These are phyloP conservation scores for Corchorus capsularis DNA, from an alignment of 345 rosid genomes.

Conservation along the genomic window DNA sequence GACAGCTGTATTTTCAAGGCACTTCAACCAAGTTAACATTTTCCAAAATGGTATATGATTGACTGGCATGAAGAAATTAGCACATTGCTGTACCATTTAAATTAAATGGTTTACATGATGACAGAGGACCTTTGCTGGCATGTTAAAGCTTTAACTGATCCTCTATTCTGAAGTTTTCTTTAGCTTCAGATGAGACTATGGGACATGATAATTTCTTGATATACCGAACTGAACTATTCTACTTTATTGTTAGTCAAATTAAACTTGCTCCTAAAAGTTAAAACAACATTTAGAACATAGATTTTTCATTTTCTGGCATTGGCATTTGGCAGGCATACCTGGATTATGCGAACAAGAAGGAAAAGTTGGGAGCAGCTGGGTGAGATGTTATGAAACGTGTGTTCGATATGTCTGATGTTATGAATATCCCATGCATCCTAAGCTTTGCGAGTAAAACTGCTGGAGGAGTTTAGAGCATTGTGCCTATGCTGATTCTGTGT, in stretches of 20 bases:
- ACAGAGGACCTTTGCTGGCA: background rate
- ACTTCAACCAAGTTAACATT: background rate
- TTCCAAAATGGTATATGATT: background rate
- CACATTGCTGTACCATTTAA: background rate
- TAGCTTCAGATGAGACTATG: background rate
- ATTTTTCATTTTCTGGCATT: constrained; percentile 10
- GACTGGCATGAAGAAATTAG: background rate
- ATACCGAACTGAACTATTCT: background rate
- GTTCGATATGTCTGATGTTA: background rate
- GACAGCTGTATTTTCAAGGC: background rate
- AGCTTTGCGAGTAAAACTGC: background rate
- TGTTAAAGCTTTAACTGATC: background rate
- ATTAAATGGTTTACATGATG: background rate
- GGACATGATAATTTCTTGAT: background rate
- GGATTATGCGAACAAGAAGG: constrained; percentile 54
- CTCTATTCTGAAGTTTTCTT: background rate
- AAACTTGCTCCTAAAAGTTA: background rate
- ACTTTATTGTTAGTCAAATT: background rate
- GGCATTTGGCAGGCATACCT: constrained; percentile 62
- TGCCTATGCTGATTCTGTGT: background rate
- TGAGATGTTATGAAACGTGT: background rate
- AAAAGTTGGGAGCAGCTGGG: constrained; percentile 25
- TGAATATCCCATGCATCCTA: background rate
- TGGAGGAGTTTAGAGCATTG: background rate
- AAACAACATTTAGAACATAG: background rate